Evolutionary conservation across 352 stramenopile species (phyloP).

Genomic region (Phytophthora citrophthora): DNA sequence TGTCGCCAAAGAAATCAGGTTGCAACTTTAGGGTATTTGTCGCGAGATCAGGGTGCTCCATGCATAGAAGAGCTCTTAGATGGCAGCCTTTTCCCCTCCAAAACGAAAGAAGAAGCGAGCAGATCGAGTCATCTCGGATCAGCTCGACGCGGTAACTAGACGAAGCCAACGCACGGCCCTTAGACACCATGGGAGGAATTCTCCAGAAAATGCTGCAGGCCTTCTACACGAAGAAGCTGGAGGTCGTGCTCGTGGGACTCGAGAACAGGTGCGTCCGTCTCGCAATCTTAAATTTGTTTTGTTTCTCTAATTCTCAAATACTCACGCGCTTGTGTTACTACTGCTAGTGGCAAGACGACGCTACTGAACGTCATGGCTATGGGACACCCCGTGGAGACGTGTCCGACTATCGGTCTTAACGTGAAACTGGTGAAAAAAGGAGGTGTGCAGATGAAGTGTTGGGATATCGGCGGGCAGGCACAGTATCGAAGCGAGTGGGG

Average conservation of each 20-base stretch:
- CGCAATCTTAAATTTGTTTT: not conserved
- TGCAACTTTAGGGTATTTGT: not conserved
- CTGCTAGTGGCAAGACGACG: constrained; percentile 95
- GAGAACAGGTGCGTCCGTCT: constrained; percentile 89
- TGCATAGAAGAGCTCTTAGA: constrained; percentile 3
- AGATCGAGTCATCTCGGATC: constrained; percentile 28
- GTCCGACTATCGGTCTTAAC: constrained; percentile 97
- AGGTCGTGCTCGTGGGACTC: constrained; percentile 97
- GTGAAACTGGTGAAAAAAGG: constrained; percentile 97
- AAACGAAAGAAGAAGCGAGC: constrained; percentile 35
- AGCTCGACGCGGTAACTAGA: constrained; percentile 12
- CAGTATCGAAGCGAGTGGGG: constrained; percentile 96
- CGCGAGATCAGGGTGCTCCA: not conserved
- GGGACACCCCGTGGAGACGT: constrained; percentile 95
- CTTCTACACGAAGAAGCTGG: constrained; percentile 98
- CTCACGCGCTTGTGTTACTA: not conserved
- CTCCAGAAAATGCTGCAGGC: constrained; percentile 95
- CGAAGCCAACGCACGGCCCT: not conserved
- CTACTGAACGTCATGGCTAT: constrained; percentile 96
- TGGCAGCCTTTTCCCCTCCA: constrained; percentile 34
- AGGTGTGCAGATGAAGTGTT: constrained; percentile 98
- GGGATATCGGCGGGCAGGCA: constrained; percentile 98
- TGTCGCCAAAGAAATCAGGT: constrained; percentile 25
- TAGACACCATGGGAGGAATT: constrained; percentile 88
- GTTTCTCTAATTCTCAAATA: constrained; percentile 23